Conservation (phyloP, 805 yeast species). For the Peterozyma toletana region DNA sequence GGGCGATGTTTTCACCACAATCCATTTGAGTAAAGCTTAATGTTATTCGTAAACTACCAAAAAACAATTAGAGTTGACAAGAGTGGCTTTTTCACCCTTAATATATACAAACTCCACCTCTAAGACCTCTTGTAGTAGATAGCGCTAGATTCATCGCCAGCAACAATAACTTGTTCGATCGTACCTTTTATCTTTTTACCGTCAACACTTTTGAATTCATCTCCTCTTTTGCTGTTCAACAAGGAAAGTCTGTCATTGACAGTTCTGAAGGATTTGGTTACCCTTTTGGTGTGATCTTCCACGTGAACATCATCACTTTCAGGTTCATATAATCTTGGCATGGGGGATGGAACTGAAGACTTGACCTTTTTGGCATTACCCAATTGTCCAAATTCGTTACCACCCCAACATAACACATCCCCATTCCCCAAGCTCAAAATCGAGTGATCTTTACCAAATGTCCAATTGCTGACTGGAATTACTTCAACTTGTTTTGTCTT, state of each 20-base stretch:
- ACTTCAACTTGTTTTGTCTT: conserved; percentile 27
- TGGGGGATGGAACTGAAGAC: conserved; percentile 40
- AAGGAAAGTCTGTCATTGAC: conserved; percentile 42
- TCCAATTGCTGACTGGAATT: conserved; percentile 43
- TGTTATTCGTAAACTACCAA: too few species aligned
- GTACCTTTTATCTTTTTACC: conserved; percentile 17
- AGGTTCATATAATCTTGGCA: conserved; percentile 59
- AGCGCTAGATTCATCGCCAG: conserved; percentile 59
- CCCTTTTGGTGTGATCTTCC: conserved; percentile 12
- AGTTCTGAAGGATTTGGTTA: conserved; percentile 24
- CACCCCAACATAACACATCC: conserved; percentile 78
- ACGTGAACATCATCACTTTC: conserved; percentile 12
- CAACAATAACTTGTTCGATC: conserved; percentile 49
- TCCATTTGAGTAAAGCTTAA: too few species aligned
- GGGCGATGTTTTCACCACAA: too few species aligned
- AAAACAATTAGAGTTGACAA: too few species aligned
- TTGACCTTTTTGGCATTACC: conserved; percentile 75
- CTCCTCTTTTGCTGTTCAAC: conserved; percentile 10
- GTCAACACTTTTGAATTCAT: conserved; percentile 14
- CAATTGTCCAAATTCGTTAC: conserved; percentile 73
- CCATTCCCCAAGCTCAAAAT: conserved; percentile 52
- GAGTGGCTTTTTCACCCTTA: too few species aligned
- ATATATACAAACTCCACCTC: background rate
- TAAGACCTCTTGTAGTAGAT: conserved; percentile 40
- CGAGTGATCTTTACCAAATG: conserved; percentile 60